phyloP scores from a whole-genome alignment of 495 filamentous ascomycete species.

The Xylaria castorea region DNA sequence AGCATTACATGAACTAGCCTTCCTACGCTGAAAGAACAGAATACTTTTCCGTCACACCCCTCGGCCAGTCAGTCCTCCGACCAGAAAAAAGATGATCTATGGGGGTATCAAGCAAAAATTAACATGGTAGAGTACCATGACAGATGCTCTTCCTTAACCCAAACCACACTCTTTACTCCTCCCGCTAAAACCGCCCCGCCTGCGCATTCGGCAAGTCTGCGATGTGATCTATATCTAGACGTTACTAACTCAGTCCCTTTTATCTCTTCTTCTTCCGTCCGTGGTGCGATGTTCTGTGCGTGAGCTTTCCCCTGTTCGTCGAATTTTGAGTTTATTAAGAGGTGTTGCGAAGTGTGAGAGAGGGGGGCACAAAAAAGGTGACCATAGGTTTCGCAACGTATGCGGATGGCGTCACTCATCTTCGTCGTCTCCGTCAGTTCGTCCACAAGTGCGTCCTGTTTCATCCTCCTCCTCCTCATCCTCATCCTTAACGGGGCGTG shows the following conservation, averaged over 20 bases:
- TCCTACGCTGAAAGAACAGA: background rate
- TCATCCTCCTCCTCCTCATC: slow-evolving; percentile 8
- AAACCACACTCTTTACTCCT: background rate
- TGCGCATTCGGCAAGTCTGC: background rate
- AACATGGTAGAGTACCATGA: background rate
- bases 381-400: background rate
- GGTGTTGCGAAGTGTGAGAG: background rate
- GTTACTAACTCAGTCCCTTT: background rate
- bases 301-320: background rate
- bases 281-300: background rate
- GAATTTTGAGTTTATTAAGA: background rate
- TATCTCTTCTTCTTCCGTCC: background rate
- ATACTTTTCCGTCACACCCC: background rate
- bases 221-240: background rate
- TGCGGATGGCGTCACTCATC: background rate
- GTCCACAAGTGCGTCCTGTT: background rate
- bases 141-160: background rate
- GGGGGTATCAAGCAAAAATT: background rate
- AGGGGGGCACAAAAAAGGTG: background rate
- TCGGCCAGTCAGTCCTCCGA: background rate
- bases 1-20: background rate
- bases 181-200: background rate
- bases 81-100: background rate
- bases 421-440: background rate
- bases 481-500: no score